Conservation (phyloP, 2,329 filamentous ascomycete genomes). For the Colletotrichum lentis region DNA sequence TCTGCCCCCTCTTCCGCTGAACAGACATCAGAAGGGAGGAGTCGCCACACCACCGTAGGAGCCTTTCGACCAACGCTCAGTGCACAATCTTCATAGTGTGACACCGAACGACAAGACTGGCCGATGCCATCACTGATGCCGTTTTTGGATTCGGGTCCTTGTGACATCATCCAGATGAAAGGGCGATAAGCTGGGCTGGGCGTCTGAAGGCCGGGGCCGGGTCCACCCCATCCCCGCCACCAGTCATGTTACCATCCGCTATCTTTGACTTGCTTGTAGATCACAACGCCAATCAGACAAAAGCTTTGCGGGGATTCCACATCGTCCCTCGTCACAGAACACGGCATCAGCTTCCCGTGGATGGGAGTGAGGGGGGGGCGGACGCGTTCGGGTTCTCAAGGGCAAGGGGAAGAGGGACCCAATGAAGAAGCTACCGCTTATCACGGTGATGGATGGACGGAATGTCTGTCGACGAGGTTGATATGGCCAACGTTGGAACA, state of each 20-base stretch:
- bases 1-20: neutral
- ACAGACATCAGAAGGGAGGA: neutral
- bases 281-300: slow-evolving; percentile 9
- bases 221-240: neutral
- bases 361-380: neutral
- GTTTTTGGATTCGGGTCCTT: neutral
- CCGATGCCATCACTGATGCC: neutral
- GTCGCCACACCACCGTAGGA: neutral
- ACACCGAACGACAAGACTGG: neutral
- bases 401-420: neutral
- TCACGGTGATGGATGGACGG: neutral
- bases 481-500: neutral
- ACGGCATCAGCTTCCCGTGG: neutral
- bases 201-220: neutral
- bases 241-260: slow-evolving; percentile 7
- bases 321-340: neutral
- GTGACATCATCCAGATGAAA: neutral
- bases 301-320: slow-evolving; percentile 16
- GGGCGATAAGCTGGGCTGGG: neutral
- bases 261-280: slow-evolving; percentile 7
- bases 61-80: neutral
- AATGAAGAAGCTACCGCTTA: slow-evolving; percentile 3
- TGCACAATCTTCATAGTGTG: neutral
- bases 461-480: neutral
- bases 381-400: neutral